Evolutionary conservation across 257 asterid genomes (phyloP).

Genomic region (Anisodus acutangulus): DNA sequence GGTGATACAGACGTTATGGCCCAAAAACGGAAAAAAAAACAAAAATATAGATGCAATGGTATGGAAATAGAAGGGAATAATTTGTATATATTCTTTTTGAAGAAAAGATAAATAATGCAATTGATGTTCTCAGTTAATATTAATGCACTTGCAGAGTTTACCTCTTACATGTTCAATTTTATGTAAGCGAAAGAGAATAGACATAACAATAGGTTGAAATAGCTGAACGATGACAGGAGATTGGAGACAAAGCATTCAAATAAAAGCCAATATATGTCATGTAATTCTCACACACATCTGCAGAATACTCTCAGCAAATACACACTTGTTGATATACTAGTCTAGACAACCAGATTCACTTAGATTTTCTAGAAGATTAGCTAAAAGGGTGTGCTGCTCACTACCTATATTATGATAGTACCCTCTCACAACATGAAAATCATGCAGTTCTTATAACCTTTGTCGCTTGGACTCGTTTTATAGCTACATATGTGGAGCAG

Average conservation of each 20-base stretch:
- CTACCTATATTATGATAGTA: slow-evolving; percentile 5
- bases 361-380: not conserved
- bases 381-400: not conserved
- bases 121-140: not conserved
- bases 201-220: slow-evolving; percentile 3
- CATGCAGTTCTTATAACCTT: slow-evolving; percentile 16
- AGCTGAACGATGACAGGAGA: not conserved
- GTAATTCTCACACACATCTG: not conserved
- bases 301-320: not conserved
- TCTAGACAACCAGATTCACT: not conserved
- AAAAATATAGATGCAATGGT: not conserved
- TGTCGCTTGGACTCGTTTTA: not conserved
- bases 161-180: not conserved
- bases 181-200: not conserved
- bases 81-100: not conserved
- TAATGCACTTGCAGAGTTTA: not conserved
- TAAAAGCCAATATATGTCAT: not conserved
- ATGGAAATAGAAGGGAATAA: not conserved
- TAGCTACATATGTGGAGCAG: not conserved
- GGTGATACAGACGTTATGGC: not conserved
- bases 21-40: not conserved
- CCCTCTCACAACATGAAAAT: not conserved
- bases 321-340: not conserved
- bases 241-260: not conserved
- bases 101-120: not conserved